phyloP scores from a whole-genome alignment of 1,139 yeast genomes.

The Suhomyces chickasaworum region DNA sequence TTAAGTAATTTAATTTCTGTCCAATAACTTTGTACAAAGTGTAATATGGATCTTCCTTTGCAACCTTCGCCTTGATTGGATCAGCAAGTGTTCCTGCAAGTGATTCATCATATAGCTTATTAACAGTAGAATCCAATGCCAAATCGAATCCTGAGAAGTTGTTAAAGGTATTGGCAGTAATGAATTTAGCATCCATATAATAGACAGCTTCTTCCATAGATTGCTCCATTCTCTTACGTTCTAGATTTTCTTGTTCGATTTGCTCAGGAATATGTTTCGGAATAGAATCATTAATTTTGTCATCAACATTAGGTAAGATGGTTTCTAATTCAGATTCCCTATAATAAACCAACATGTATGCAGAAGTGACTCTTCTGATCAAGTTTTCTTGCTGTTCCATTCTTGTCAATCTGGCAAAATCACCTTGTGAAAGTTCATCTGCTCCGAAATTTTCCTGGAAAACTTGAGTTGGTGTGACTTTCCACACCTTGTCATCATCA shows the following conservation, averaged over 20 bases:
- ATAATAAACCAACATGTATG: constrained; percentile 94
- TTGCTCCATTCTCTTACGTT: constrained; percentile 55
- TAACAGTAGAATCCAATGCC: constrained; percentile 58
- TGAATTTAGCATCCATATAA: constrained; percentile 62
- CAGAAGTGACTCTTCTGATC: constrained; percentile 82
- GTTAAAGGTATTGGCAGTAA: constrained; percentile 53
- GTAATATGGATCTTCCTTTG: constrained; percentile 57
- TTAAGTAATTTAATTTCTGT: constrained; percentile 37
- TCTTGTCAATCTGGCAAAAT: constrained; percentile 53
- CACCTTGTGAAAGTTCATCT: constrained; percentile 52
- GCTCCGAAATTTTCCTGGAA: constrained; percentile 94
- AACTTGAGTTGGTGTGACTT: constrained; percentile 80
- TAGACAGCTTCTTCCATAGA: constrained; percentile 80
- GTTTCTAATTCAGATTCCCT: constrained; percentile 61
- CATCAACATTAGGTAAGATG: constrained; percentile 60
- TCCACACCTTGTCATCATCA: constrained; percentile 94
- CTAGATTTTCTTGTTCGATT: constrained; percentile 61
- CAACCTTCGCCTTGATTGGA: constrained; percentile 55
- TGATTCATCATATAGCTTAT: constrained; percentile 49
- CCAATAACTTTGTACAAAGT: constrained; percentile 56
- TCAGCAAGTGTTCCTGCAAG: constrained; percentile 49
- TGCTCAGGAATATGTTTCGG: constrained; percentile 73
- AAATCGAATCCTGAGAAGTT: constrained; percentile 76
- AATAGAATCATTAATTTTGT: constrained; percentile 42
- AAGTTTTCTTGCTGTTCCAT: constrained; percentile 64